Percentiles rank a stretch among this genome's conserved stretches.
Evolutionary conservation across 225 moss, liverwort and hornwort genomes (phyloP).

Genomic region (Marchantia polymorpha): DNA sequence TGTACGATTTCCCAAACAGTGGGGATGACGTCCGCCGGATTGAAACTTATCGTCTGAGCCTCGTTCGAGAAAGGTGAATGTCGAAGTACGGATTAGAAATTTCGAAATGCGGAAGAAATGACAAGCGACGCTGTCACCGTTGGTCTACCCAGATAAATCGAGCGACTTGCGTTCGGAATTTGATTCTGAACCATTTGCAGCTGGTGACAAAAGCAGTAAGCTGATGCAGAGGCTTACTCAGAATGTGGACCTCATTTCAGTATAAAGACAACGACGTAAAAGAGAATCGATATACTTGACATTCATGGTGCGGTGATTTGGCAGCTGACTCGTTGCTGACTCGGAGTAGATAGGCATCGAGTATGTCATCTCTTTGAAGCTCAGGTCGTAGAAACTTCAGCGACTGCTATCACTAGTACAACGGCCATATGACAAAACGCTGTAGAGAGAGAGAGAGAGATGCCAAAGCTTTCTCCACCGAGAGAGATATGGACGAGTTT

Average conservation of each 20-base stretch:
- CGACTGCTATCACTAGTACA: too few species aligned
- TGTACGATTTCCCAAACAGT: conserved; percentile 2
- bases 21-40: background rate
- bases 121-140: background rate
- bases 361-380: background rate
- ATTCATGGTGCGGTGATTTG: background rate
- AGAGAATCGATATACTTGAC: background rate
- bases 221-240: background rate
- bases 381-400: too few species aligned
- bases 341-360: background rate
- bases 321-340: background rate
- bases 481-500: too few species aligned
- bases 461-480: too few species aligned
- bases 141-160: background rate
- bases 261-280: background rate
- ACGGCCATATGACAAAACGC: too few species aligned
- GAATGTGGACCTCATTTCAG: background rate
- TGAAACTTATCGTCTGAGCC: background rate
- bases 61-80: background rate
- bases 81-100: conserved; percentile 5
- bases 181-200: background rate
- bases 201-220: background rate
- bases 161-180: background rate
- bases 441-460: too few species aligned
- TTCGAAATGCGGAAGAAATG: background rate